Percentiles rank a stretch among this genome's conserved stretches.
Conservation (phyloP, 2,329 filamentous ascomycete species). For the Colletotrichum costaricense region DNA sequence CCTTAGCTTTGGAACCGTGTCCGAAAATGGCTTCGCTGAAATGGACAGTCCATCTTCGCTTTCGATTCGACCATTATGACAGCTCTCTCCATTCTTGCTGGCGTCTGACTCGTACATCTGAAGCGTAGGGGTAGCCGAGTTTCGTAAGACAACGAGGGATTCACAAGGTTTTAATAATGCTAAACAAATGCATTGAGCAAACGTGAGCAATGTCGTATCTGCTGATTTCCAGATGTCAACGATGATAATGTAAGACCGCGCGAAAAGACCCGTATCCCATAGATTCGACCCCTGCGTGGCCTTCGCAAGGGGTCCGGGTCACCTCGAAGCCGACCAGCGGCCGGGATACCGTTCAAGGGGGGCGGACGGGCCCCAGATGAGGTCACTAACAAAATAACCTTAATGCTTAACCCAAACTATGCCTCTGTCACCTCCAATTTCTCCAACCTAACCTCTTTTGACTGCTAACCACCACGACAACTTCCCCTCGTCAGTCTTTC, state of each 20-base stretch:
- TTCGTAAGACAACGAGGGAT: background rate
- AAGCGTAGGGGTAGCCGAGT: background rate
- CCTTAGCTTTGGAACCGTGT: background rate
- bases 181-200: background rate
- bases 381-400: conserved; percentile 32
- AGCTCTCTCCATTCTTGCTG: background rate
- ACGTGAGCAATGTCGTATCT: background rate
- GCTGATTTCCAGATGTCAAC: background rate
- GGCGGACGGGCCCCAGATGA: conserved; percentile 12
- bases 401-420: conserved; percentile 34
- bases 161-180: background rate
- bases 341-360: background rate
- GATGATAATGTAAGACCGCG: background rate
- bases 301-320: conserved; percentile 25
- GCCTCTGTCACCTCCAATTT: background rate
- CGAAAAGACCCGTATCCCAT: background rate
- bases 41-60: background rate
- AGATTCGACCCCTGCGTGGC: background rate
- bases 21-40: background rate
- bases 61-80: background rate
- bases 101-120: conserved; percentile 15
- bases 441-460: background rate
- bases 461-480: background rate
- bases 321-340: conserved; percentile 13
- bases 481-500: background rate